Base-by-base conservation (phyloP, 1,284 basidiomycete species). In the Inonotus obliquus region DNA sequence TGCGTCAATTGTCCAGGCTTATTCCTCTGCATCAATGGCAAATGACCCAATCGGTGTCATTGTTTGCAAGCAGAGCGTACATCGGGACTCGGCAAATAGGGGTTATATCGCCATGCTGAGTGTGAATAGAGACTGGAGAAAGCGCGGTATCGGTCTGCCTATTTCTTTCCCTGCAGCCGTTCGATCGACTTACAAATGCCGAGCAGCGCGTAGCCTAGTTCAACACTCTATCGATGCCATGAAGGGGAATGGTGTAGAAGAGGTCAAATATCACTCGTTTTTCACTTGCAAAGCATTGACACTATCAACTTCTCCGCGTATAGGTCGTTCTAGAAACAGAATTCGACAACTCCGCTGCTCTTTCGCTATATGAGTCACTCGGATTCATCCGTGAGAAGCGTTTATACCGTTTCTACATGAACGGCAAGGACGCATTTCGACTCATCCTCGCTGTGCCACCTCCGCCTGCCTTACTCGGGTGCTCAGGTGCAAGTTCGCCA, bases 101-200 rank as follows among this genome's bases (percentile, higher is more conserved):
- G 96, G 96, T 3, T 99, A 99, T 72, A 97, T 99, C 63, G 96
- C 95, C 32, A 99, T 99, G 97, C 83, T 99, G 59, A 93, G 91
- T 67, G 94, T 96, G 25, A 82, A 83, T 73, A 87, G 85, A 72
- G 74, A 78, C 45, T 96, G 85, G 81, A 79, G 96, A 45, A 90
- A 95, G 72, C 82, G 86, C 52, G 95, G 96, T 14, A 96, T 98
- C 72, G 94, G 94, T 95, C 71, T 71, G 86, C 82, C 62, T 65
- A 65, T 66, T 65, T 58, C 68, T 68, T 70, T 57, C 57, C 21
- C 44, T 38, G 14, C 32, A 10, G 47, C 35, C 63, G 27, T 47
- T 61, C 21, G 64, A 55, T 23, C 0, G 57, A 41, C 48, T 75
- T 23, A 17, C 25, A 29, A 7, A 27, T 23, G 37, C 23, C 21